phyloP scores from a whole-genome alignment of 139 green algal genomes.

The Asterochloris sp. region DNA sequence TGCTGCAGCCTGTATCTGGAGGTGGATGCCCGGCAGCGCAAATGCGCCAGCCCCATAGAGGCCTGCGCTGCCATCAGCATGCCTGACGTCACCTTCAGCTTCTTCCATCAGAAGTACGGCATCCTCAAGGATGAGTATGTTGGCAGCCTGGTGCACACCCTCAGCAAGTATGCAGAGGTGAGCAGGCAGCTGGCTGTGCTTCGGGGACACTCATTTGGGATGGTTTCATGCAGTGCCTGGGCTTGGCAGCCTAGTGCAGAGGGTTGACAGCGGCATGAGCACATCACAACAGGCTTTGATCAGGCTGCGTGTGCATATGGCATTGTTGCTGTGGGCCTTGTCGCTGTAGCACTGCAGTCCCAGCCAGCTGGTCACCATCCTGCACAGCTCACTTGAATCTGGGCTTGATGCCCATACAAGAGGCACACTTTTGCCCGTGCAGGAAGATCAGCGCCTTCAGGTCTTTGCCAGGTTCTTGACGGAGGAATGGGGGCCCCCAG shows the following conservation, averaged over 20 bases:
- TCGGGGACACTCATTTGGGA: background rate
- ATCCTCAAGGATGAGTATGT: slow-evolving; percentile 45
- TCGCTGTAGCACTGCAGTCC: background rate
- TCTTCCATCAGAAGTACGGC: slow-evolving; percentile 54
- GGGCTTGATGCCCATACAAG: background rate
- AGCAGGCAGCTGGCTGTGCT: background rate
- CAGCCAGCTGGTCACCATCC: background rate
- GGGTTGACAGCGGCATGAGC: background rate
- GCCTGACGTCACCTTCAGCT: slow-evolving; percentile 51
- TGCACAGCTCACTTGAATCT: background rate
- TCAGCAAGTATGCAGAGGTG: slow-evolving; percentile 32
- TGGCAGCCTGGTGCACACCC: slow-evolving; percentile 46
- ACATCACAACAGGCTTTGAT: background rate
- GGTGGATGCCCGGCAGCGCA: slow-evolving; percentile 31
- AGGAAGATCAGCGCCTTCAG: slow-evolving; percentile 35
- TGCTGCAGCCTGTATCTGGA: slow-evolving; percentile 40
- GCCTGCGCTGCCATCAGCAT: slow-evolving; percentile 40
- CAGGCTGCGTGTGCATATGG: background rate
- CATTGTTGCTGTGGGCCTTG: background rate
- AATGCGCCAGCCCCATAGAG: slow-evolving; percentile 19
- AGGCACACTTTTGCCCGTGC: background rate
- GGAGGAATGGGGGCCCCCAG: slow-evolving; percentile 47
- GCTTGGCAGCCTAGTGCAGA: background rate
- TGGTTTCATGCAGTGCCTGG: background rate
- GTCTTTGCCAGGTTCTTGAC: slow-evolving; percentile 44